Conservation (phyloP, 192 early-diverging fungal genomes). For the Coemansia sp. region DNA sequence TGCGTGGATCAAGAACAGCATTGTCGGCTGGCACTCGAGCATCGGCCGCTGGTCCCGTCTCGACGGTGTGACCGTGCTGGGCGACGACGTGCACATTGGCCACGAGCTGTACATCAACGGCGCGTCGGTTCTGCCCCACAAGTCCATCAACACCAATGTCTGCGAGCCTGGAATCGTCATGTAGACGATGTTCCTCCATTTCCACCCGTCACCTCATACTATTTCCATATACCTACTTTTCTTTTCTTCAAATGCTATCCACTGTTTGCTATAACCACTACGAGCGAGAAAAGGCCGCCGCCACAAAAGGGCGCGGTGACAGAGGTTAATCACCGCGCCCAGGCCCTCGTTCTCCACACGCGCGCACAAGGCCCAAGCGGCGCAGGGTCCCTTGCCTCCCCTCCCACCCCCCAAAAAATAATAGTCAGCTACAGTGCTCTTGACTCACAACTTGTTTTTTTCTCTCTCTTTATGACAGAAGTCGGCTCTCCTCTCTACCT, state of each 20-base stretch:
- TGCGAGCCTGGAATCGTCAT: conserved; percentile 95
- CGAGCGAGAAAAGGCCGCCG: neutral
- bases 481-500: neutral
- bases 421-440: neutral
- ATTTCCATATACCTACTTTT: neutral
- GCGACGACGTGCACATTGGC: conserved; percentile 94
- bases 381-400: neutral
- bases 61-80: conserved; percentile 93
- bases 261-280: neutral
- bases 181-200: no score
- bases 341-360: neutral
- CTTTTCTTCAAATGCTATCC: neutral
- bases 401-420: neutral
- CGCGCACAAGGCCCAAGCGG: no score
- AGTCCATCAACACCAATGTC: conserved; percentile 86
- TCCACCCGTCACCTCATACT: no score
- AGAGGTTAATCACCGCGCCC: neutral
- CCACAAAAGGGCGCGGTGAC: neutral
- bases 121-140: conserved; percentile 96
- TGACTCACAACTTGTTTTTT: neutral
- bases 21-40: conserved; percentile 96
- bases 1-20: conserved; percentile 88
- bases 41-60: conserved; percentile 95
- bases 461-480: neutral
- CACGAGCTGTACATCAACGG: conserved; percentile 97